Evolutionary conservation across 1,284 basidiomycete genomes (phyloP).

Genomic region (Pascua guehoae): DNA sequence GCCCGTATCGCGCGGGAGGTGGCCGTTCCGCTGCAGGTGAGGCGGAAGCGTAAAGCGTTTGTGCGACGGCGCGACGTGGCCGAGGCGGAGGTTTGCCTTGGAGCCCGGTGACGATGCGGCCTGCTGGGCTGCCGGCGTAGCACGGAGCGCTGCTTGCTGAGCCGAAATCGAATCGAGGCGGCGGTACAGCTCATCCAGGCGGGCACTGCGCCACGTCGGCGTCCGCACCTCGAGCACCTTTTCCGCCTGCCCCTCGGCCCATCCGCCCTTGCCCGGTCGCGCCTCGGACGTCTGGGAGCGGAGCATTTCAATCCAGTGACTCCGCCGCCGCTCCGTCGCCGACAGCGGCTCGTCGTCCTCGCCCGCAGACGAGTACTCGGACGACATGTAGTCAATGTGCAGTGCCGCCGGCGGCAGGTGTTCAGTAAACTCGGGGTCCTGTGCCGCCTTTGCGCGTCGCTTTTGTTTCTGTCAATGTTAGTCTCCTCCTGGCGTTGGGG

Average conservation of each 20-base stretch:
- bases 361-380: constrained; percentile 47
- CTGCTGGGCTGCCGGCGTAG: constrained; percentile 14
- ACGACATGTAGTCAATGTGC: constrained; percentile 49
- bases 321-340: constrained; percentile 9
- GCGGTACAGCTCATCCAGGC: constrained; percentile 37
- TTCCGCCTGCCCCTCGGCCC: constrained; percentile 52
- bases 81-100: constrained; percentile 13
- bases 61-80: constrained; percentile 36
- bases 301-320: constrained; percentile 12
- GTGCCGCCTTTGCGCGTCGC: constrained; percentile 34
- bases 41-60: constrained; percentile 24
- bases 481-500: too few species aligned
- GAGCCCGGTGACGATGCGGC: not conserved
- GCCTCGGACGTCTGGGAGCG: constrained; percentile 2
- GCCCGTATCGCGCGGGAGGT: constrained; percentile 22
- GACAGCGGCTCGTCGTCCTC: constrained; percentile 24
- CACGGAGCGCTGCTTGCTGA: constrained; percentile 20
- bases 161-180: constrained; percentile 32
- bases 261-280: constrained; percentile 64
- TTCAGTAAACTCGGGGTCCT: constrained; percentile 24
- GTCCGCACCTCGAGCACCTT: constrained; percentile 69
- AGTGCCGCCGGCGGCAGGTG: constrained; percentile 31
- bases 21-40: constrained; percentile 22
- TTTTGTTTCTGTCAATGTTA: constrained; percentile 42
- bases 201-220: constrained; percentile 40